Conservation (phyloP, 1,139 yeast species). For the Geotrichum europaeum region DNA sequence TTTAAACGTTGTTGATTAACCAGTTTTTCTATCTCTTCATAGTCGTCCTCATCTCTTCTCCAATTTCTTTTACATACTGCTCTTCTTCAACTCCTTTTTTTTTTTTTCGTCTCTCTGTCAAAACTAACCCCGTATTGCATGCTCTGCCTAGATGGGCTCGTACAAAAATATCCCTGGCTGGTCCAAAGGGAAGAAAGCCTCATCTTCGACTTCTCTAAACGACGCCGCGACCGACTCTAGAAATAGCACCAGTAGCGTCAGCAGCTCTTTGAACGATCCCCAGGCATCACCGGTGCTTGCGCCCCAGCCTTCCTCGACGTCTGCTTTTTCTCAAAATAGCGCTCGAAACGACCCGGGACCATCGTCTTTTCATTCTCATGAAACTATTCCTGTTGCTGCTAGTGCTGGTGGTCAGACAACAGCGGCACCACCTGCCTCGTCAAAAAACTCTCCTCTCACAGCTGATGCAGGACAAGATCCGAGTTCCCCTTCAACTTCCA, state of each 20-base stretch:
- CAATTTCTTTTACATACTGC: background rate
- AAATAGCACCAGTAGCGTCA: background rate
- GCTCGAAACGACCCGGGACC: background rate
- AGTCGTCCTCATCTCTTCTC: background rate
- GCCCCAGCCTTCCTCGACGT: background rate
- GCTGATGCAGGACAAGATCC: background rate
- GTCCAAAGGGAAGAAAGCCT: background rate
- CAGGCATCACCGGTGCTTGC: background rate
- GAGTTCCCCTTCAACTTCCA: background rate
- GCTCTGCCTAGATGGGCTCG: constrained; percentile 5
- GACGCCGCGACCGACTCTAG: background rate
- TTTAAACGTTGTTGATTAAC: background rate
- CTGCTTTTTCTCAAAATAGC: background rate
- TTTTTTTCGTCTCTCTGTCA: background rate
- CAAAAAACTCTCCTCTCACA: background rate
- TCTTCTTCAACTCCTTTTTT: background rate
- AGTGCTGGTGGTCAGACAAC: background rate
- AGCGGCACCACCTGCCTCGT: background rate
- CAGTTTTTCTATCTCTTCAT: background rate
- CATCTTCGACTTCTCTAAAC: background rate
- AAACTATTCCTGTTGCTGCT: background rate
- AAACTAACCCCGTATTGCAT: background rate
- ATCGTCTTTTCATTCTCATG: background rate
- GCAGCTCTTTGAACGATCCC: background rate
- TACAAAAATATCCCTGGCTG: constrained; percentile 3